Conservation (phyloP, 805 yeast species). For the Myxozyma vanderwaltii region DNA sequence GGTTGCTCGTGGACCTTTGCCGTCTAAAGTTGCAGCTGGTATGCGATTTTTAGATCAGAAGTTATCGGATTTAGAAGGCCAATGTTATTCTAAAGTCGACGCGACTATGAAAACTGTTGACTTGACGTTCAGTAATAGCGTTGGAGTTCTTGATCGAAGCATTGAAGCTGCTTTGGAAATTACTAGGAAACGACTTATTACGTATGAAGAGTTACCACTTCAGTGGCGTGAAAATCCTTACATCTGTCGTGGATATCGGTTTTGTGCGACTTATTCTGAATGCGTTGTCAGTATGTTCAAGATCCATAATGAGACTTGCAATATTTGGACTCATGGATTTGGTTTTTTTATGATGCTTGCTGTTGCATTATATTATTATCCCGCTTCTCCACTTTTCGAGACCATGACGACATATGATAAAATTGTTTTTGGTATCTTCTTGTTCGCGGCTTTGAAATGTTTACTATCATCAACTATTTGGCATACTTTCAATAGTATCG, state of each 20-base stretch:
- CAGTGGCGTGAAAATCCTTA: constrained; percentile 92
- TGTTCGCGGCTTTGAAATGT: constrained; percentile 77
- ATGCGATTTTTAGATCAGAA: constrained; percentile 42
- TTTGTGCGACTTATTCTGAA: constrained; percentile 61
- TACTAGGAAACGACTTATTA: constrained; percentile 51
- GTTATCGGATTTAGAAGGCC: constrained; percentile 41
- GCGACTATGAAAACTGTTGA: constrained; percentile 16
- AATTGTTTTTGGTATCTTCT: constrained; percentile 61
- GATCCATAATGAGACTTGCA: constrained; percentile 83
- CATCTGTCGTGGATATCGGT: constrained; percentile 82
- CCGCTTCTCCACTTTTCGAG: constrained; percentile 55
- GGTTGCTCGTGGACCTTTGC: constrained; percentile 32
- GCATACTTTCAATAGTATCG: constrained; percentile 88
- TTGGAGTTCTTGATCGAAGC: constrained; percentile 17
- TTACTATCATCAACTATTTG: constrained; percentile 76
- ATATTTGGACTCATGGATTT: constrained; percentile 87
- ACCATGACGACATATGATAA: constrained; percentile 47
- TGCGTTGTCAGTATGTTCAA: constrained; percentile 63
- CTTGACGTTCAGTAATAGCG: not conserved
- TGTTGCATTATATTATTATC: constrained; percentile 62
- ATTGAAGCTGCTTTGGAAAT: constrained; percentile 35
- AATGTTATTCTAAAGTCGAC: constrained; percentile 33
- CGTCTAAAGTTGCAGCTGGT: constrained; percentile 37
- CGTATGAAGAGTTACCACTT: constrained; percentile 84
- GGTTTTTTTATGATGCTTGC: constrained; percentile 66